Conservation (phyloP, 2,329 filamentous ascomycete species). For the Microcera coccophila region DNA sequence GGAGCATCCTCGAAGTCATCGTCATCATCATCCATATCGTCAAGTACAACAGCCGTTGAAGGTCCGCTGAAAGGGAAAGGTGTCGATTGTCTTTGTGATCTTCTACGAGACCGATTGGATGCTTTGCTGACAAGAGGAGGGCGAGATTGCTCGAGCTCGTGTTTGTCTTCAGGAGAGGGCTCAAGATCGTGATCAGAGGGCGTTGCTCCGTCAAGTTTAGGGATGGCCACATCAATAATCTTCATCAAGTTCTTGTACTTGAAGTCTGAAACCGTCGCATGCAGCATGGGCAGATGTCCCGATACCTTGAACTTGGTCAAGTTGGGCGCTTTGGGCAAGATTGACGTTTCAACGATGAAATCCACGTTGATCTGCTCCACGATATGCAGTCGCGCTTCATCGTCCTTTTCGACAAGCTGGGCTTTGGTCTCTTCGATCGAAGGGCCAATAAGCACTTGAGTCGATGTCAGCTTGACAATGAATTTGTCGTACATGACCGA, state of each 20-base stretch:
- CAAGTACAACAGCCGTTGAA: slow-evolving; percentile 72
- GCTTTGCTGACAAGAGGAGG: slow-evolving; percentile 45
- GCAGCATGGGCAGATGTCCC: slow-evolving; percentile 85
- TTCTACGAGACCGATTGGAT: slow-evolving; percentile 45
- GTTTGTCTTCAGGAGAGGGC: slow-evolving; percentile 11
- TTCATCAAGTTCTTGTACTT: slow-evolving; percentile 98
- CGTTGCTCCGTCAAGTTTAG: slow-evolving; percentile 60
- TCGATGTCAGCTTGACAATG: slow-evolving; percentile 85
- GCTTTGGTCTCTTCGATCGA: slow-evolving; percentile 86
- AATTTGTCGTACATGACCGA: slow-evolving; percentile 98
- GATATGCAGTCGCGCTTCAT: slow-evolving; percentile 73
- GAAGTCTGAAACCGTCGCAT: slow-evolving; percentile 85
- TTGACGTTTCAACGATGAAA: slow-evolving; percentile 93
- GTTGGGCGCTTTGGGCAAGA: slow-evolving; percentile 92
- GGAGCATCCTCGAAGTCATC: slow-evolving; percentile 65
- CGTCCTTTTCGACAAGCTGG: slow-evolving; percentile 66
- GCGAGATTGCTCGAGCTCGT: slow-evolving; percentile 30
- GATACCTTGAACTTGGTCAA: slow-evolving; percentile 88
- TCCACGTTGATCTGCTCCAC: slow-evolving; percentile 97
- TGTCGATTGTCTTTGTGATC: slow-evolving; percentile 54
- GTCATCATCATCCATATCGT: slow-evolving; percentile 68
- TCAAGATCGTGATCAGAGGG: slow-evolving; percentile 16
- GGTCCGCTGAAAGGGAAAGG: slow-evolving; percentile 72
- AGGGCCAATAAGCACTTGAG: slow-evolving; percentile 90
- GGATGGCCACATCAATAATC: slow-evolving; percentile 90